Evolutionary conservation across 192 early-diverging fungal genomes (phyloP).

Genomic region (Umbelopsis sp.): DNA sequence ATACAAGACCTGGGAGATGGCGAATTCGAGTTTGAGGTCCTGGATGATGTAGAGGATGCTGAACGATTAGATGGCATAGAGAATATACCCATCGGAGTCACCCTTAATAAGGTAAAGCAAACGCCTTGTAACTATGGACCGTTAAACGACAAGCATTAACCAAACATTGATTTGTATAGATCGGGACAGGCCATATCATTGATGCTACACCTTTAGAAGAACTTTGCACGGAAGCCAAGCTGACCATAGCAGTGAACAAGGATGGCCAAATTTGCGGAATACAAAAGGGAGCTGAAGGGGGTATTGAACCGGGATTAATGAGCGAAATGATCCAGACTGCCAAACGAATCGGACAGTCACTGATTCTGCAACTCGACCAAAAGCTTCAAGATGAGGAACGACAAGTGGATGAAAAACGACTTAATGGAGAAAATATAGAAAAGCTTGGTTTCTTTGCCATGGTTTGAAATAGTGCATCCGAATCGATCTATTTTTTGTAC

Average conservation of each 20-base stretch:
- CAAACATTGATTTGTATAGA: slow-evolving; percentile 46
- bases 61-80: slow-evolving; percentile 77
- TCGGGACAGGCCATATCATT: slow-evolving; percentile 80
- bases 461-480: slow-evolving; percentile 9
- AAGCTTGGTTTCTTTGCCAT: slow-evolving; percentile 64
- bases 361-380: slow-evolving; percentile 51
- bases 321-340: slow-evolving; percentile 77
- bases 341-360: slow-evolving; percentile 45
- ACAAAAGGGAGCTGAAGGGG: slow-evolving; percentile 79
- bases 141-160: not conserved
- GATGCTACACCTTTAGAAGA: slow-evolving; percentile 93
- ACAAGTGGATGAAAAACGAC: slow-evolving; percentile 43
- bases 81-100: slow-evolving; percentile 80
- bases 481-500: not conserved
- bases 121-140: not conserved
- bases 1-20: slow-evolving; percentile 83
- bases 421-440: slow-evolving; percentile 41
- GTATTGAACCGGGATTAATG: slow-evolving; percentile 76
- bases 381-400: slow-evolving; percentile 50
- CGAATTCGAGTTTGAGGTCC: slow-evolving; percentile 88
- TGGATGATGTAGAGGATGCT: slow-evolving; percentile 86
- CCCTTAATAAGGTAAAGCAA: slow-evolving; percentile 75
- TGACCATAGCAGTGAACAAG: slow-evolving; percentile 83
- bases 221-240: slow-evolving; percentile 74
- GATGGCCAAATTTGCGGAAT: slow-evolving; percentile 81